Evolutionary conservation across 2,329 filamentous ascomycete species (phyloP).

Genomic region (Arthrobotrys musiformis): DNA sequence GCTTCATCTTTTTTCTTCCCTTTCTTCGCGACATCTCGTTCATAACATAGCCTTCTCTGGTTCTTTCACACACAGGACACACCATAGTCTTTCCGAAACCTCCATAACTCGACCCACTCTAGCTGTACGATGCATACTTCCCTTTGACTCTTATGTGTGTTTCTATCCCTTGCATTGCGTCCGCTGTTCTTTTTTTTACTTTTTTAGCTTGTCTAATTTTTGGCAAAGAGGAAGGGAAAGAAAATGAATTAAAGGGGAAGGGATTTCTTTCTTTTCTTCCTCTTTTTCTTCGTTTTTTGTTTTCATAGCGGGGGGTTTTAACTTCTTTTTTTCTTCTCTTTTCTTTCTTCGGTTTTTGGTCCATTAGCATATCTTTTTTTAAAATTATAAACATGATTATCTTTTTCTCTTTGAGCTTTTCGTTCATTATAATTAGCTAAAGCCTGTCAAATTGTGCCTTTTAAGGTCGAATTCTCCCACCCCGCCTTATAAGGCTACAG

Average conservation of each 20-base stretch:
- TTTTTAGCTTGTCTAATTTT: no score
- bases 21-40: constrained; percentile 18
- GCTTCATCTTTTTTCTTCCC: background rate
- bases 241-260: background rate
- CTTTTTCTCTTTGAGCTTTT: constrained; percentile 1
- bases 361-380: background rate
- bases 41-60: constrained; percentile 22
- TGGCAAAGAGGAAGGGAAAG: background rate
- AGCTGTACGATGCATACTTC: constrained; percentile 21
- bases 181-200: constrained; percentile 10
- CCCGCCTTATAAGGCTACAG: no score
- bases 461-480: no score
- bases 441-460: no score
- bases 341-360: background rate
- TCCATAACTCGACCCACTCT: background rate
- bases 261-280: background rate
- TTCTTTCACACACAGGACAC: background rate
- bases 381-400: constrained; percentile 31
- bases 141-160: background rate
- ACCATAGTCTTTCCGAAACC: background rate
- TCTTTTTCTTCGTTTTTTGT: background rate
- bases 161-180: constrained; percentile 21
- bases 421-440: no score
- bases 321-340: background rate
- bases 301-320: constrained; percentile 26